Evolutionary conservation across 2,329 filamentous ascomycete species (phyloP), one percentile per base, ranked within the genome.

Genomic region (Leptosphaerulina australis): DNA sequence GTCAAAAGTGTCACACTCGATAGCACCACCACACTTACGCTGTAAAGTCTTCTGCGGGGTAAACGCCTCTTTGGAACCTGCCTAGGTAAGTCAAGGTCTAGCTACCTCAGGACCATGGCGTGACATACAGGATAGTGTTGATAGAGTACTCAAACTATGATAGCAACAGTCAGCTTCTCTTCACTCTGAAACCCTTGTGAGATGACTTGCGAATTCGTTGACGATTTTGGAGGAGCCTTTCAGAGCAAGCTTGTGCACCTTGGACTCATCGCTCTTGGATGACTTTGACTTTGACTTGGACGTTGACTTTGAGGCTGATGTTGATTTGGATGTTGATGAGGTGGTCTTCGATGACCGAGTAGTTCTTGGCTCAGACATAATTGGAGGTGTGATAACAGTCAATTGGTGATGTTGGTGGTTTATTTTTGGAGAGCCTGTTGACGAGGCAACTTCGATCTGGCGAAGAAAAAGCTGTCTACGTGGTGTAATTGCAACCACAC

Each of bases 11-110:
- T 20, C 30, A 38, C 8, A 12, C 21, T 12, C 18, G n/a, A 25
- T 14, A 29, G 7, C 12, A 24, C 6, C 9, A 11, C 4, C 14
- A 33, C n/a, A 76, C 86, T 71, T 77, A 92, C 88, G 91, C 88
- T 61, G 89, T 90, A 72, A 99, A 99, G 78, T 99, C 94, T 69
- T 99, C 94, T 43, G 94, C 91, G 20, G 94, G 94, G 74, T 99
- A 87, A 6, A 87, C 84, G 34, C 83, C 84, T 67, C 84, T 84
- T 75, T 97, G 93, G 76, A 96, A 97, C 43, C 90, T 93, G 39
- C 10, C 18, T 28, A 51, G 59, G 54, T 66, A 34, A 66, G 65
- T 47, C n/a, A 37, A 15, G 18, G 25, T 15, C 54, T 34, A 44
- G 18, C n/a, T n/a, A 8, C 33, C 10, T 43, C 21, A n/a, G 22